A percentile compares a stretch with the other conserved stretches of the same genome.
Evolutionary conservation across 164 flowering plant genomes (phyloP).

Genomic region (Brasenia schreberi): DNA sequence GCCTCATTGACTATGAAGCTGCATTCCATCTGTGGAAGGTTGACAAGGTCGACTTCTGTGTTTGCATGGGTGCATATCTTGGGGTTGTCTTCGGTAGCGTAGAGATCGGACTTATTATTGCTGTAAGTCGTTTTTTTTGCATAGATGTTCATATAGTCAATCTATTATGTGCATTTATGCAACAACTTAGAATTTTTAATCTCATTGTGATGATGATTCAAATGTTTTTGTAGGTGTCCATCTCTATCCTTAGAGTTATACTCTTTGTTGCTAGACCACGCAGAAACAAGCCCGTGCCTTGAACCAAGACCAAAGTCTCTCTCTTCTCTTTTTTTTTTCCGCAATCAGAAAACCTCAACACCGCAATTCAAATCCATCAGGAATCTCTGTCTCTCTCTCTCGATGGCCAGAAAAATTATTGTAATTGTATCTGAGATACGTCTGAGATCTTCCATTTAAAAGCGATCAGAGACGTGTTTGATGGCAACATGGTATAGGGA

Average conservation of each 20-base stretch:
- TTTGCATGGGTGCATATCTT: conserved; percentile 41
- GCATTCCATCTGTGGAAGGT: conserved; percentile 50
- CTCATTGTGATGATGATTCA: not conserved
- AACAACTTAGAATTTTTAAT: too few relatives aligned
- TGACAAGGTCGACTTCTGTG: conserved; percentile 57
- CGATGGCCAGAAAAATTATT: too few relatives aligned
- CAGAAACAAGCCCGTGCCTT: too few relatives aligned
- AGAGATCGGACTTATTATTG: conserved; percentile 39
- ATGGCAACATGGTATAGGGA: too few relatives aligned
- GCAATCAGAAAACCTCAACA: too few relatives aligned
- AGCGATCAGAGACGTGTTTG: too few relatives aligned
- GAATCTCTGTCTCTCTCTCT: too few relatives aligned
- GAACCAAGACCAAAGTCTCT: too few relatives aligned
- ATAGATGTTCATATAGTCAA: not conserved
- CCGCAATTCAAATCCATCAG: too few relatives aligned
- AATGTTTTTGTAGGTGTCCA: conserved; percentile 29
- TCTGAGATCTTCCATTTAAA: too few relatives aligned
- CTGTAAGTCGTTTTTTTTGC: conserved; percentile 21
- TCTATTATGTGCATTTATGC: not conserved
- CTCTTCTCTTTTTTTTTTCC: too few relatives aligned
- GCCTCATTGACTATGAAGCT: conserved; percentile 54
- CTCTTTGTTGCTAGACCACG: conserved; percentile 50
- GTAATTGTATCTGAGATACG: too few relatives aligned
- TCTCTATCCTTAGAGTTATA: conserved; percentile 42
- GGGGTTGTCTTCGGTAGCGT: conserved; percentile 65